A percentile compares a stretch with the other conserved stretches of the same genome.
Conservation (phyloP, 768 basidiomycete genomes). For the Mycena pura region DNA sequence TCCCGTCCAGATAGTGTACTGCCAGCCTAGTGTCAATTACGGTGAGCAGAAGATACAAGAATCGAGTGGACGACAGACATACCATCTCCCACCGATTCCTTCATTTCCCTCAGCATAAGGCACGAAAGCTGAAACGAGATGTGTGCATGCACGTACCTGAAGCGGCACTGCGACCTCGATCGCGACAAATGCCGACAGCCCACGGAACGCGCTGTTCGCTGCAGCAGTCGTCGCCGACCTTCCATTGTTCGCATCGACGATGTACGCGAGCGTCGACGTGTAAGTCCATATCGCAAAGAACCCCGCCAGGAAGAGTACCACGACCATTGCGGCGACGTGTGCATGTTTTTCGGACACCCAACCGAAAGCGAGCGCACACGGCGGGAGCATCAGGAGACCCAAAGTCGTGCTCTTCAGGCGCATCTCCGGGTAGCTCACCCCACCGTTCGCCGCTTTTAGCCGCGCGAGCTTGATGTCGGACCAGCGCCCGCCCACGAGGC, state of each 20-base stretch:
- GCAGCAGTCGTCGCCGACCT: slow-evolving; percentile 80
- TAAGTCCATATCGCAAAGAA: slow-evolving; percentile 77
- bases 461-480: slow-evolving; percentile 49
- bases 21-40: slow-evolving; percentile 50
- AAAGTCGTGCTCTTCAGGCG: slow-evolving; percentile 68
- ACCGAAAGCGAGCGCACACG: slow-evolving; percentile 69
- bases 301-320: slow-evolving; percentile 75
- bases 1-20: slow-evolving; percentile 69
- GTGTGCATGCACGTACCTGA: slow-evolving; percentile 50
- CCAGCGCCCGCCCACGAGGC: slow-evolving; percentile 52
- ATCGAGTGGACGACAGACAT: slow-evolving; percentile 23
- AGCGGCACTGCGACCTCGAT: slow-evolving; percentile 79
- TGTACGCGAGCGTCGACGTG: slow-evolving; percentile 77
- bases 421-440: slow-evolving; percentile 74
- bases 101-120: slow-evolving; percentile 1
- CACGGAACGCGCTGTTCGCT: slow-evolving; percentile 78
- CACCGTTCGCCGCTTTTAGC: slow-evolving; percentile 47
- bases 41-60: neutral
- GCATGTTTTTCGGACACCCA: slow-evolving; percentile 75
- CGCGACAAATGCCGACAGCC: slow-evolving; percentile 68
- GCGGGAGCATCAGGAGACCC: slow-evolving; percentile 66
- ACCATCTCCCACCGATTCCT: slow-evolving; percentile 80
- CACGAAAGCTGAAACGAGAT: neutral
- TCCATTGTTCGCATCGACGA: slow-evolving; percentile 87
- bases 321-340: slow-evolving; percentile 71